A percentile compares a stretch with the other conserved stretches of the same genome.
Conservation (phyloP, 2,329 filamentous ascomycete genomes). For the Alternaria brassicicola region DNA sequence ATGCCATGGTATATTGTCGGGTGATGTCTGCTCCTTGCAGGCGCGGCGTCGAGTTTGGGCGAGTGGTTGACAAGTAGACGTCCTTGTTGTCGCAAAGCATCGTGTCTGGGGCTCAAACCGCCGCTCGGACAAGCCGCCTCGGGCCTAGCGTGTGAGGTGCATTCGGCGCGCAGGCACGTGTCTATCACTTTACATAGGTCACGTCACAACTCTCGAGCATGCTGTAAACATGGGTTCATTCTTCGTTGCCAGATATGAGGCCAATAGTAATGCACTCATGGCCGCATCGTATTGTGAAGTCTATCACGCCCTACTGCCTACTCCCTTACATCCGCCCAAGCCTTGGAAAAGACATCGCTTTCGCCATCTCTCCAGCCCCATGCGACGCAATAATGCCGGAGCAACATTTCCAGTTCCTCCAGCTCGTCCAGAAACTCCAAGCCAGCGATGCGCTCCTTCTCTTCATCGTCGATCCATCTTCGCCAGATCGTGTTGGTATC, state of each 20-base stretch:
- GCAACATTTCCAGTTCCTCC: conserved; percentile 89
- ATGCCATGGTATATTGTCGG: not conserved
- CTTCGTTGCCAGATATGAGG: not conserved
- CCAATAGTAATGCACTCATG: not conserved
- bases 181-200: not conserved
- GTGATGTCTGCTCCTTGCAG: not conserved
- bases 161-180: conserved; percentile 11
- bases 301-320: conserved; percentile 19
- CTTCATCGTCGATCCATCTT: conserved; percentile 70
- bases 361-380: conserved; percentile 78
- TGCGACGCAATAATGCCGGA: conserved; percentile 84
- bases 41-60: not conserved
- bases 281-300: too few relatives aligned
- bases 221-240: not conserved
- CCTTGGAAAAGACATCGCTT: conserved; percentile 38
- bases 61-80: not conserved
- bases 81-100: conserved; percentile 16
- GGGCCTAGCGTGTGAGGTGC: conserved; percentile 20
- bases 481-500: conserved; percentile 77
- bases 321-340: conserved; percentile 39
- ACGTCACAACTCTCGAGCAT: not conserved
- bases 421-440: conserved; percentile 93
- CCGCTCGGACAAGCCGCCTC: conserved; percentile 9
- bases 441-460: conserved; percentile 78
- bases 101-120: conserved; percentile 17